These are phyloP conservation scores for Coemansia sp. DNA, from an alignment of 192 early-diverging fungal species.

Conservation along the genomic window DNA sequence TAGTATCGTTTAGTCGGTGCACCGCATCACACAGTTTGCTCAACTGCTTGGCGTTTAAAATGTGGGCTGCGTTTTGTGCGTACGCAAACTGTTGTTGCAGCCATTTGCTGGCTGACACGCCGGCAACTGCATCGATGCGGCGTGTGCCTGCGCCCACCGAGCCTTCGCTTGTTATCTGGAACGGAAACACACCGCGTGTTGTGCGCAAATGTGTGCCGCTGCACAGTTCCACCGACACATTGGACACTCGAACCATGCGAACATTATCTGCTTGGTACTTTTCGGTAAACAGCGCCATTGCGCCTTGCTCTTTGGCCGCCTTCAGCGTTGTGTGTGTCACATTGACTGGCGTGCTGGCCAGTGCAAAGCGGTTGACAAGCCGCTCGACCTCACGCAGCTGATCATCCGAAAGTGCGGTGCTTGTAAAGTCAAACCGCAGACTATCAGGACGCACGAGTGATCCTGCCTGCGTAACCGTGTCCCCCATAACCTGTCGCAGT, in stretches of 20 bases:
- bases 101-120: conserved; percentile 74
- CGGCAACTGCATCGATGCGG: conserved; percentile 93
- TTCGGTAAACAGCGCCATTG: conserved; percentile 91
- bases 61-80: conserved; percentile 60
- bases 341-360: conserved; percentile 67
- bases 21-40: conserved; percentile 63
- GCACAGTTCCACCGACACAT: conserved; percentile 91
- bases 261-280: conserved; percentile 93
- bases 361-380: conserved; percentile 77
- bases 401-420: conserved; percentile 58
- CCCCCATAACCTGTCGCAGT: conserved; percentile 75
- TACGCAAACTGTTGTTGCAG: conserved; percentile 66
- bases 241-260: conserved; percentile 82
- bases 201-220: conserved; percentile 92
- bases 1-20: conserved; percentile 17
- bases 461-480: conserved; percentile 84
- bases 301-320: conserved; percentile 79
- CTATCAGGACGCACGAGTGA: conserved; percentile 88
- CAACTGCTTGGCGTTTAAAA: conserved; percentile 58
- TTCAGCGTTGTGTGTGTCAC: conserved; percentile 78
- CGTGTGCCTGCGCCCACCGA: conserved; percentile 95
- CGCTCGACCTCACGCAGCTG: conserved; percentile 71
- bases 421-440: conserved; percentile 93
- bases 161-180: conserved; percentile 81
- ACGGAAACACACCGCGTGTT: conserved; percentile 85